Evolutionary conservation across 2,329 filamentous ascomycete genomes (phyloP).

Genomic region (Chlorencoelia australis): DNA sequence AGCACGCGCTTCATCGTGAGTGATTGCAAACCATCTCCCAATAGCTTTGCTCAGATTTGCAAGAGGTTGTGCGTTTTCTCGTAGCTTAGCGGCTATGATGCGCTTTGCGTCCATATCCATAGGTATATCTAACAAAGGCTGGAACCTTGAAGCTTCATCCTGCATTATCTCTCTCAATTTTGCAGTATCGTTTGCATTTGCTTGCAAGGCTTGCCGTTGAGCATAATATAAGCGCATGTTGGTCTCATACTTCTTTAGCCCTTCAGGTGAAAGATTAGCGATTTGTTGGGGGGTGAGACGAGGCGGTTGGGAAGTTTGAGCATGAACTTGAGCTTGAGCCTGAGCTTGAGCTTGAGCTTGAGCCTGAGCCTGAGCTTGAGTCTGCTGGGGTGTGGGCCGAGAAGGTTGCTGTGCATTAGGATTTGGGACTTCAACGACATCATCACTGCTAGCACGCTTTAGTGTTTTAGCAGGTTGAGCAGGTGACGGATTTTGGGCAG

Average conservation of each 20-base stretch:
- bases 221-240: conserved; percentile 5
- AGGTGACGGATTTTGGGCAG: conserved; percentile 23
- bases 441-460: conserved; percentile 35
- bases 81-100: conserved; percentile 12
- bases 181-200: conserved; percentile 6
- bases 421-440: conserved; percentile 33
- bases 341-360: too few relatives aligned
- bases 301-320: too few relatives aligned
- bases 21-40: conserved; percentile 22
- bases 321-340: too few relatives aligned
- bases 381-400: conserved; percentile 21
- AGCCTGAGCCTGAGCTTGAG: conserved; percentile 25
- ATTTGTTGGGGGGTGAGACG: conserved; percentile 22
- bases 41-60: conserved; percentile 20
- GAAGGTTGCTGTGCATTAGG: conserved; percentile 24
- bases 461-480: conserved; percentile 29
- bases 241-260: conserved; percentile 22
- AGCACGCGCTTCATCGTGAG: conserved; percentile 22
- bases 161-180: conserved; percentile 15
- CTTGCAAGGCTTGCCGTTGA: neutral
- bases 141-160: conserved; percentile 3
- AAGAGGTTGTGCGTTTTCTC: conserved; percentile 11
- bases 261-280: conserved; percentile 21
- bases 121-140: conserved; percentile 18
- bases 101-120: conserved; percentile 22